Evolutionary conservation across 257 asterid genomes (phyloP).

Genomic region (Capsicum baccatum): DNA sequence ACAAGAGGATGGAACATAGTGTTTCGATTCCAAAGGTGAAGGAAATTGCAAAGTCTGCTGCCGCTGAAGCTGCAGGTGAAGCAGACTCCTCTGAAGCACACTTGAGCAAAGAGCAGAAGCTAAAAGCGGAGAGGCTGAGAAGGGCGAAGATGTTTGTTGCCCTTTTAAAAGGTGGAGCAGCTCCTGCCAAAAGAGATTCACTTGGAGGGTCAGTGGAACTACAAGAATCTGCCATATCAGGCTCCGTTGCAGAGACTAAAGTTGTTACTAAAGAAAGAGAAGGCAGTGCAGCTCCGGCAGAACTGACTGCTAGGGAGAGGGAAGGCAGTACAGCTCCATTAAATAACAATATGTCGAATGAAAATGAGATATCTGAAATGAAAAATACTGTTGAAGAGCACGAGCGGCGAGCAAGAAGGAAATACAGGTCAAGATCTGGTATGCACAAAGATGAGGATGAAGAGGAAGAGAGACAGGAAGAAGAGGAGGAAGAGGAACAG

Average conservation of each 20-base stretch:
- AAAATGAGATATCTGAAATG: conserved; percentile 40
- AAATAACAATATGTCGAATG: conserved; percentile 39
- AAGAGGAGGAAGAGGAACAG: conserved; percentile 39
- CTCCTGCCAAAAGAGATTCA: conserved; percentile 54
- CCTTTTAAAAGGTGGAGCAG: conserved; percentile 68
- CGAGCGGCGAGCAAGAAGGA: conserved; percentile 47
- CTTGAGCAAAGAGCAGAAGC: conserved; percentile 73
- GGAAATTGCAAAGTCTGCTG: conserved; percentile 33
- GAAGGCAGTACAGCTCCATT: conserved; percentile 56
- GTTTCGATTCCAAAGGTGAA: conserved; percentile 29
- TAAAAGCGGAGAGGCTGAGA: conserved; percentile 87
- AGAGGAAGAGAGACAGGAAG: conserved; percentile 41
- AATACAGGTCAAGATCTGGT: conserved; percentile 57
- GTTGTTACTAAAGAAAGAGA: conserved; percentile 46
- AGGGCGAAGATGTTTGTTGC: conserved; percentile 93
- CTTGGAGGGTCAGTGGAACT: conserved; percentile 71
- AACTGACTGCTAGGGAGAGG: conserved; percentile 39
- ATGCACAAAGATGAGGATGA: conserved; percentile 44
- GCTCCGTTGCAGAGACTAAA: conserved; percentile 40
- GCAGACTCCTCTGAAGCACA: conserved; percentile 53
- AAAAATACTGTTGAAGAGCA: conserved; percentile 50
- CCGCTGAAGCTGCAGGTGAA: conserved; percentile 43
- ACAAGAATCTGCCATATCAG: conserved; percentile 47
- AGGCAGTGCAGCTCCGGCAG: conserved; percentile 40
- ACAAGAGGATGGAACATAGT: conserved; percentile 31